Evolutionary conservation across 225 moss, liverwort and hornwort species (phyloP), one percentile per base, ranked within the genome.

Genomic region (Sphagnum contortum): DNA sequence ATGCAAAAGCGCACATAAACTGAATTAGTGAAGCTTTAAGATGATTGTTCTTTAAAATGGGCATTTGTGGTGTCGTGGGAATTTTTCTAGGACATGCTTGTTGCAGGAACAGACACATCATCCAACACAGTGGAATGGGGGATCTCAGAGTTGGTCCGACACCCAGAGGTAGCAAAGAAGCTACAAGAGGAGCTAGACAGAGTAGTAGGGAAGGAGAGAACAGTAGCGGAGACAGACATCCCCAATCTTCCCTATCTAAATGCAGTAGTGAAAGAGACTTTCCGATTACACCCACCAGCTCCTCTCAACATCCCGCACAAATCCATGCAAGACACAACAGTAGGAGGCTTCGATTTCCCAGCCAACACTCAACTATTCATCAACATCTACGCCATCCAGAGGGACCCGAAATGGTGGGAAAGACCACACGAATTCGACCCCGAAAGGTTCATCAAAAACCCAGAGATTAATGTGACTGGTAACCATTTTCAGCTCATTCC

Each of bases 401-500:
- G 75, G 57, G 78, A 82, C 45, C 75, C 75, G 8, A 69, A 68
- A 14, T 64, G 57, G 57, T 82, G 82, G 82, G 72, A 75, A 5
- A 63, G 64, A 13, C 82, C 82, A 3, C 3, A 45, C 50, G 82
- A 75, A 59, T 82, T 82, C 72, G 62, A 64, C 48, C 82, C 82
- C 3, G 78, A 78, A 45, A 69, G 82, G 58, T 82, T 82, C 45
- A 49, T 78, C 53, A 62, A 44, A 5, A 57, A 50, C 49, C 54
- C 54, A 7, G 67, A 70, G 8, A 14, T 82, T 4, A 62, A 67
- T 8, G 6, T 75, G 4, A 3, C 48, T 5, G 82, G 82, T 8
- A 75, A 79, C 3, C 73, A 82, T 55, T 82, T 48, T 45, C 71
- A 78, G 70, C 72, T 82, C 49, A 65, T 75, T 62, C 82, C 94